Evolutionary conservation across 495 filamentous ascomycete species (phyloP).

Genomic region (Podospora conica): DNA sequence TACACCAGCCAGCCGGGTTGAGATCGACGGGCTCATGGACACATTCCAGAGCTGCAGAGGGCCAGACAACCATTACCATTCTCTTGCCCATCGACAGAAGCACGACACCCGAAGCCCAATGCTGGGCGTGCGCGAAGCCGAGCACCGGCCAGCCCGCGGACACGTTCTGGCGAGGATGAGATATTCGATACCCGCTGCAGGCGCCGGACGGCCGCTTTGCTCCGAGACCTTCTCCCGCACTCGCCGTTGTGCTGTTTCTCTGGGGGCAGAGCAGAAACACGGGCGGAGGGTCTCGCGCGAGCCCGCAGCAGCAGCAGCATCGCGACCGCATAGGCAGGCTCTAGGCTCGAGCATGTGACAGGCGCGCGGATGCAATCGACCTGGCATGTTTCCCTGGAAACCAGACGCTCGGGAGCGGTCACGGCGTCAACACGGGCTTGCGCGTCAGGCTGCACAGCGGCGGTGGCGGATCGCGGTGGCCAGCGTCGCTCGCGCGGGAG

Average conservation of each 20-base stretch:
- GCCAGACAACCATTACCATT: neutral
- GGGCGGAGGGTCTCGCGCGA: neutral
- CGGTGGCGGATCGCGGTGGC: neutral
- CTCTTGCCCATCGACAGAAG: neutral
- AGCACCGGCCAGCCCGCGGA: neutral
- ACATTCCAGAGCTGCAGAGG: neutral
- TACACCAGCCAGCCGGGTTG: slow-evolving; percentile 4
- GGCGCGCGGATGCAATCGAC: neutral
- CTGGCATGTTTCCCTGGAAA: slow-evolving; percentile 18
- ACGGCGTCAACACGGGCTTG: slow-evolving; percentile 19
- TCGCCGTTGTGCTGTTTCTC: neutral
- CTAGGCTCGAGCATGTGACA: neutral
- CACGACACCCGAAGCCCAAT: neutral
- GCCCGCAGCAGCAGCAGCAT: neutral
- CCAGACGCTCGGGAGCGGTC: slow-evolving; percentile 26
- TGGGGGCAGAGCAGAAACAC: neutral
- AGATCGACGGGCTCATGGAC: neutral
- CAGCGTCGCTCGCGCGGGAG: neutral
- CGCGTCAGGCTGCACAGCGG: slow-evolving; percentile 7
- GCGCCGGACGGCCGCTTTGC: neutral
- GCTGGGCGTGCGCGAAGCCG: neutral
- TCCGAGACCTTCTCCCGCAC: neutral
- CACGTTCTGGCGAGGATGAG: neutral
- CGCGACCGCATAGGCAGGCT: neutral
- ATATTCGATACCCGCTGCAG: neutral